A percentile compares a stretch with the other conserved stretches of the same genome.
Conservation (phyloP, 106 monocot genomes). For the Iris macrosiphon region DNA sequence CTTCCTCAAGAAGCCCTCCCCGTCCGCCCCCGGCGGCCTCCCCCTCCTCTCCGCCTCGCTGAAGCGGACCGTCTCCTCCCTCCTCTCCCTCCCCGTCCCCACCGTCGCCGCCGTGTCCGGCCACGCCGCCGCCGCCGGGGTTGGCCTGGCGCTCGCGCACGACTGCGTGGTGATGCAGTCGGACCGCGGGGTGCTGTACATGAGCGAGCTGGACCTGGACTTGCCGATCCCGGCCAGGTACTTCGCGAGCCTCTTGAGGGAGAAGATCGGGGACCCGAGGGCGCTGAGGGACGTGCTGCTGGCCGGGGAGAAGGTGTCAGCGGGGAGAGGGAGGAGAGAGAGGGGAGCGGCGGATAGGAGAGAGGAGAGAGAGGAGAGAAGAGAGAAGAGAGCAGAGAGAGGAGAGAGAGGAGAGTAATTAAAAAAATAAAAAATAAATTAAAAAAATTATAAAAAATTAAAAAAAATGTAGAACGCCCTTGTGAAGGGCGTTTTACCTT, state of each 20-base stretch:
- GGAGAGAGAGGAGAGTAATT: too few species aligned
- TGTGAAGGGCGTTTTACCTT: too few species aligned
- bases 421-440: too few species aligned
- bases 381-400: too few species aligned
- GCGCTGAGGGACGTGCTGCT: conserved; percentile 20
- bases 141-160: conserved; percentile 34
- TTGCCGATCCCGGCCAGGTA: conserved; percentile 28
- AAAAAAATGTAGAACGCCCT: too few species aligned
- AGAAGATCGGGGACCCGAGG: conserved; percentile 34
- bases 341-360: too few species aligned
- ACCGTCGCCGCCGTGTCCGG: conserved; percentile 56
- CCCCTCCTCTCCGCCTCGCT: conserved; percentile 13
- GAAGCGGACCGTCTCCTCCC: conserved; percentile 17
- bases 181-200: conserved; percentile 43
- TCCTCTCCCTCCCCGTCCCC: conserved; percentile 48
- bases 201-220: conserved; percentile 48
- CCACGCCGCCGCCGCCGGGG: conserved; percentile 50
- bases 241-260: conserved; percentile 21
- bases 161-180: conserved; percentile 42
- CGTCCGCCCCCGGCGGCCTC: conserved; percentile 16
- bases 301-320: conserved; percentile 26
- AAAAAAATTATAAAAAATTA: too few species aligned
- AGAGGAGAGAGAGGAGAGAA: too few species aligned
- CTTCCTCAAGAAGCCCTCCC: conserved; percentile 27
- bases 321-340: conserved; percentile 27